Conservation (phyloP, 176 grass and related monocot species). For the Pontederia paniculata region DNA sequence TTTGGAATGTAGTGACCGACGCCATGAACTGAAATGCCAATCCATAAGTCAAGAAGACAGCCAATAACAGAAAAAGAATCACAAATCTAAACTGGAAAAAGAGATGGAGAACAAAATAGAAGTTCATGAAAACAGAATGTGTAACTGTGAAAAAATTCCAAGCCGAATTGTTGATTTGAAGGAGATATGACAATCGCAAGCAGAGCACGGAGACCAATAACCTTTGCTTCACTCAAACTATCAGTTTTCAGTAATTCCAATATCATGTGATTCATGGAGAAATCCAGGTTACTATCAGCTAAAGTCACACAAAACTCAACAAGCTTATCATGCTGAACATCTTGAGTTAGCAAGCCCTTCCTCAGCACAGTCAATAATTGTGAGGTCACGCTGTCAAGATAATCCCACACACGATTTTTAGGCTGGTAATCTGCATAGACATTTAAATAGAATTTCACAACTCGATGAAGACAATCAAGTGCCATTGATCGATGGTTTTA, state of each 20-base stretch:
- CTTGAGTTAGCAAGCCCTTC: slow-evolving; percentile 91
- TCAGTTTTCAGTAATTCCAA: slow-evolving; percentile 86
- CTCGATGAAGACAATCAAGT: slow-evolving; percentile 89
- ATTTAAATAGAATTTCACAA: slow-evolving; percentile 98
- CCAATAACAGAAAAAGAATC: not conserved
- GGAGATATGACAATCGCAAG: slow-evolving; percentile 86
- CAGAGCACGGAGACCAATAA: slow-evolving; percentile 85
- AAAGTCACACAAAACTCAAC: slow-evolving; percentile 96
- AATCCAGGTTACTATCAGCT: slow-evolving; percentile 78
- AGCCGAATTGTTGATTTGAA: slow-evolving; percentile 65
- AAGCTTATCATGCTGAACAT: slow-evolving; percentile 97
- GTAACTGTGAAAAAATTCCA: slow-evolving; percentile 80
- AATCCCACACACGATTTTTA: slow-evolving; percentile 83
- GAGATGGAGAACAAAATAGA: slow-evolving; percentile 11
- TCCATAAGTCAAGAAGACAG: slow-evolving; percentile 1
- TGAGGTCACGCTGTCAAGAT: slow-evolving; percentile 89
- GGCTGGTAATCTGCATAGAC: slow-evolving; percentile 73
- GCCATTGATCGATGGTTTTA: slow-evolving; percentile 98
- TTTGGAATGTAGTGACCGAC: slow-evolving; percentile 76
- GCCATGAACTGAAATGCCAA: slow-evolving; percentile 40
- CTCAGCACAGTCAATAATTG: slow-evolving; percentile 77
- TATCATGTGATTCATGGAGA: slow-evolving; percentile 98
- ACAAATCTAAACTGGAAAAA: not conserved
- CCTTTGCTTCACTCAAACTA: slow-evolving; percentile 92
- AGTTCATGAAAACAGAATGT: not conserved